phyloP scores from a whole-genome alignment of 306 rosid species.

The Fragaria iinumae region DNA sequence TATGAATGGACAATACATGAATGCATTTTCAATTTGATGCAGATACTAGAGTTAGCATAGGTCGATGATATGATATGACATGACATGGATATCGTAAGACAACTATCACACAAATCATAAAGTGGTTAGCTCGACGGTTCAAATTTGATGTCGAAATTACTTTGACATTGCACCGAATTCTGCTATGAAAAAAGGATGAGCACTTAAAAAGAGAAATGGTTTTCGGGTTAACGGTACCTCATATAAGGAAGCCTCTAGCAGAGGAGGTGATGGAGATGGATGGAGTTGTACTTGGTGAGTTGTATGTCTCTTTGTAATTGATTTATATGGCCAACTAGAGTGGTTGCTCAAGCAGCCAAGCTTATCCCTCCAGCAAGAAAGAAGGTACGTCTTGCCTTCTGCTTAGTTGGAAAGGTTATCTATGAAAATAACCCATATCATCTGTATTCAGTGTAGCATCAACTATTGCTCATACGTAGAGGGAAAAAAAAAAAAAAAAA shows the following conservation, averaged over 20 bases:
- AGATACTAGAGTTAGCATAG: neutral
- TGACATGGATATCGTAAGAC: neutral
- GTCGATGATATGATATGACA: neutral
- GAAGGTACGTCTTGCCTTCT: neutral
- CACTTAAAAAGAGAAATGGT: neutral
- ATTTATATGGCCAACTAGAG: neutral
- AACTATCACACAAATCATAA: neutral
- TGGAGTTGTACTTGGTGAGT: neutral
- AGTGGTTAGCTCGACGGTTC: neutral
- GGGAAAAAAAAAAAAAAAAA: too few species aligned
- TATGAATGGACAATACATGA: neutral
- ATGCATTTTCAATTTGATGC: neutral
- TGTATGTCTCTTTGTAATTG: neutral
- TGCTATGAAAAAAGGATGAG: neutral
- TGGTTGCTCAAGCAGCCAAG: neutral
- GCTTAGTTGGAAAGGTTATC: constrained; percentile 27
- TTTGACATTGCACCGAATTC: neutral
- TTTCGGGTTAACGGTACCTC: neutral
- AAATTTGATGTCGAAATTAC: neutral
- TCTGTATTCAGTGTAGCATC: neutral
- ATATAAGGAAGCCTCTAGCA: neutral
- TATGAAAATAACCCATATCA: neutral
- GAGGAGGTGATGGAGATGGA: neutral
- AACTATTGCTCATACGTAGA: neutral
- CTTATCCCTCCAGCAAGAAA: constrained; percentile 20